These are phyloP conservation scores for Gnomoniopsis sp. DNA, from an alignment of 2,329 filamentous ascomycete species.

Conservation along the genomic window DNA sequence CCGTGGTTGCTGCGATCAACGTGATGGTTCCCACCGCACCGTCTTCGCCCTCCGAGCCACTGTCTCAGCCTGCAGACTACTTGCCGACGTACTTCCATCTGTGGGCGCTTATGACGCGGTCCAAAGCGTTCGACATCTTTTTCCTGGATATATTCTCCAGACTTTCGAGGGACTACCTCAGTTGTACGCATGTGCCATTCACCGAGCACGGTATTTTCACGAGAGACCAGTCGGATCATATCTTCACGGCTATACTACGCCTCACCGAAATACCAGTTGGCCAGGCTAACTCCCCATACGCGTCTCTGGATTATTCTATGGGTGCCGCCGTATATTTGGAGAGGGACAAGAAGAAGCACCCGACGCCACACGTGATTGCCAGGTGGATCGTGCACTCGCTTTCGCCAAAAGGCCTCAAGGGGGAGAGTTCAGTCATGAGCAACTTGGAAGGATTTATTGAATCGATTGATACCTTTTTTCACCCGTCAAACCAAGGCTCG, in stretches of 20 bases:
- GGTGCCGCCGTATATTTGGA: slow-evolving; percentile 85
- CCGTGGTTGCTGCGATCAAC: slow-evolving; percentile 85
- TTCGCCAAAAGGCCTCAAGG: slow-evolving; percentile 75
- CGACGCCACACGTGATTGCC: slow-evolving; percentile 85
- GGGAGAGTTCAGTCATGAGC: slow-evolving; percentile 75
- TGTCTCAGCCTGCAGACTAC: slow-evolving; percentile 84
- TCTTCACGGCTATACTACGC: slow-evolving; percentile 88
- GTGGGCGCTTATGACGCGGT: slow-evolving; percentile 90
- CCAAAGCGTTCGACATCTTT: slow-evolving; percentile 79
- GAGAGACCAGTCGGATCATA: slow-evolving; percentile 82
- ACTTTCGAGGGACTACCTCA: slow-evolving; percentile 77
- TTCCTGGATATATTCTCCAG: slow-evolving; percentile 90
- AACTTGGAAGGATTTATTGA: slow-evolving; percentile 89
- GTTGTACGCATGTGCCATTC: slow-evolving; percentile 73
- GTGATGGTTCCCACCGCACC: slow-evolving; percentile 82
- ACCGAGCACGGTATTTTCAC: slow-evolving; percentile 88
- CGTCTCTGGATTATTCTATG: slow-evolving; percentile 75
- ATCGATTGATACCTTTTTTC: slow-evolving; percentile 97
- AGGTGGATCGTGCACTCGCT: slow-evolving; percentile 91
- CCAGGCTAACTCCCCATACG: slow-evolving; percentile 91
- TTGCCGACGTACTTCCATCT: slow-evolving; percentile 94
- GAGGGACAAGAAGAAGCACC: slow-evolving; percentile 90
- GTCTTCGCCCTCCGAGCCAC: slow-evolving; percentile 64
- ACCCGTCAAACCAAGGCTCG: slow-evolving; percentile 88
- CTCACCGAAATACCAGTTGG: slow-evolving; percentile 94